Percentiles rank a stretch among this genome's conserved stretches.
phyloP scores from a whole-genome alignment of 768 basidiomycete species.

The Lanmaoa pseudosensibilis region DNA sequence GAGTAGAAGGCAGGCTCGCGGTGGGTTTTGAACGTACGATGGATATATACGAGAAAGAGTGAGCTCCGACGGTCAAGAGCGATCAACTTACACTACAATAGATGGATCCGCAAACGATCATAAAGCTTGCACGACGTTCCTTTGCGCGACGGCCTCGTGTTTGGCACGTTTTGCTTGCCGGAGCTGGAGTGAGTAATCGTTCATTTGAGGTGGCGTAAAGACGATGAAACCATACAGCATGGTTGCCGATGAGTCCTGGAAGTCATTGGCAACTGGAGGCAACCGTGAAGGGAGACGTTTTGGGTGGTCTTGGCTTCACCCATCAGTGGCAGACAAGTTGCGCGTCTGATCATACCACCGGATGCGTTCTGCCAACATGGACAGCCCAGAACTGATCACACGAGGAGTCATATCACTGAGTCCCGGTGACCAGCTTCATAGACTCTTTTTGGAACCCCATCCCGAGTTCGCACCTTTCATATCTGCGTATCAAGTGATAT shows the following conservation, averaged over 20 bases:
- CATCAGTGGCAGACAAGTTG: not conserved
- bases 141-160: constrained; percentile 31
- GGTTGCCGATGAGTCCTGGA: not conserved
- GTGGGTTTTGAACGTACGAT: constrained; percentile 14
- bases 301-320: not conserved
- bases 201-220: constrained; percentile 22
- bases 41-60: constrained; percentile 29
- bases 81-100: constrained; percentile 20
- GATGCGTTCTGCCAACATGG: not conserved
- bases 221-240: constrained; percentile 15
- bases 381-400: constrained; percentile 6
- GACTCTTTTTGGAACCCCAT: not conserved
- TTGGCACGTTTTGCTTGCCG: constrained; percentile 35
- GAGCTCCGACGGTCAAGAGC: constrained; percentile 25
- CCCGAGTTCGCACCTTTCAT: constrained; percentile 11
- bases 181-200: constrained; percentile 30
- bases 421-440: not conserved
- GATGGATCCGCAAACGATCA: constrained; percentile 27
- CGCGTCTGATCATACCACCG: not conserved
- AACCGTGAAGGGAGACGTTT: not conserved
- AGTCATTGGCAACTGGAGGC: not conserved
- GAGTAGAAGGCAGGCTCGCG: constrained; percentile 9
- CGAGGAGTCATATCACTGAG: constrained; percentile 6
- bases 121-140: constrained; percentile 21
- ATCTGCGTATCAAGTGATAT: constrained; percentile 17